Percentiles rank a stretch among this genome's conserved stretches.
phyloP scores from a whole-genome alignment of 768 basidiomycete species.

The Leccinum uliginosum region DNA sequence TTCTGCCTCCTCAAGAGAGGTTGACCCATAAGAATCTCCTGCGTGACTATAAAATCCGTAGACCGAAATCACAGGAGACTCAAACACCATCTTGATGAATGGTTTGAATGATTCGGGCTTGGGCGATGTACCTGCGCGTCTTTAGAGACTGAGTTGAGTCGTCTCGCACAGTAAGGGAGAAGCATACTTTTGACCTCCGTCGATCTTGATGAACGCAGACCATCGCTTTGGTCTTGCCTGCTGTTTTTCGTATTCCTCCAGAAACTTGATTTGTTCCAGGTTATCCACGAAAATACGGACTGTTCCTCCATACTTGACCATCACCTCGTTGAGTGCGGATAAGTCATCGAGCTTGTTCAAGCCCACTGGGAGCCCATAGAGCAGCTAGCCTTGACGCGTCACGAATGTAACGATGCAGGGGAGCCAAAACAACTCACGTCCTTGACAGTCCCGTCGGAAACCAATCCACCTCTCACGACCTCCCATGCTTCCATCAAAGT shows the following conservation, averaged over 20 bases:
- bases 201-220: slow-evolving; percentile 79
- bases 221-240: slow-evolving; percentile 45
- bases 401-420: slow-evolving; percentile 1
- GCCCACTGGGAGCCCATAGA: slow-evolving; percentile 75
- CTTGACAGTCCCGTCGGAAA: slow-evolving; percentile 68
- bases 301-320: slow-evolving; percentile 50
- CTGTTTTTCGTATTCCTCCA: slow-evolving; percentile 56
- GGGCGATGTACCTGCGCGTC: slow-evolving; percentile 69
- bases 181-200: slow-evolving; percentile 71
- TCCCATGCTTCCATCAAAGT: slow-evolving; percentile 81
- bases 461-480: slow-evolving; percentile 60
- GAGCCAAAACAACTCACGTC: slow-evolving; percentile 52
- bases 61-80: slow-evolving; percentile 54
- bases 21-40: slow-evolving; percentile 74
- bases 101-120: slow-evolving; percentile 49
- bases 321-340: slow-evolving; percentile 51
- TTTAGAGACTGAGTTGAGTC: slow-evolving; percentile 27
- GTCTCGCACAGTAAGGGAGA: background rate
- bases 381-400: slow-evolving; percentile 45
- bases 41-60: slow-evolving; percentile 84
- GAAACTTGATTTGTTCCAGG: slow-evolving; percentile 60
- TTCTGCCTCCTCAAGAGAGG: slow-evolving; percentile 59
- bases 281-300: slow-evolving; percentile 74
- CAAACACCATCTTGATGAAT: slow-evolving; percentile 50
- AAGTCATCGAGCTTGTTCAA: slow-evolving; percentile 71